Percentiles rank a stretch among this genome's conserved stretches.
phyloP scores from a whole-genome alignment of 2,329 filamentous ascomycete species.

The Arachnomyces sp. region DNA sequence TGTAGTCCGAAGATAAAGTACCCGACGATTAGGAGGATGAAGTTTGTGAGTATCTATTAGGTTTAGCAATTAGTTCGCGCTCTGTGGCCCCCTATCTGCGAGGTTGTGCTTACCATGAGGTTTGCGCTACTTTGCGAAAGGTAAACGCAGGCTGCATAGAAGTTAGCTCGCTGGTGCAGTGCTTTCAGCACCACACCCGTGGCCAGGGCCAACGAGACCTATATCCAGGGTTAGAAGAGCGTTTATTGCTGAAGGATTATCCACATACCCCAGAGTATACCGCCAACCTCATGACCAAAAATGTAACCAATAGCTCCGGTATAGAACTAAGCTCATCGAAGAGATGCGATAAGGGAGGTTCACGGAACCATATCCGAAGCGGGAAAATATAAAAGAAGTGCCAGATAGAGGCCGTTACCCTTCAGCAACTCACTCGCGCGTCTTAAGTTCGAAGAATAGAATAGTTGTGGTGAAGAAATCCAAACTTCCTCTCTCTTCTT shows the following conservation, averaged over 20 bases:
- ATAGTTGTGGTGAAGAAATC: too few species aligned
- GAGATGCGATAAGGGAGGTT: too few species aligned
- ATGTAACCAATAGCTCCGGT: too few species aligned
- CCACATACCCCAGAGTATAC: slow-evolving; percentile 45
- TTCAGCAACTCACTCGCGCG: too few species aligned
- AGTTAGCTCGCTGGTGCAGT: slow-evolving; percentile 91
- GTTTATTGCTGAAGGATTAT: neutral
- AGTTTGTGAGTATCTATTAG: slow-evolving; percentile 74
- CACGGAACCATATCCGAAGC: too few species aligned
- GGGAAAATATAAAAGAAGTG: too few species aligned
- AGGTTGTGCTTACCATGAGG: slow-evolving; percentile 60
- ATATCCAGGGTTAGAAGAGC: slow-evolving; percentile 5
- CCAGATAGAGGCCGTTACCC: too few species aligned
- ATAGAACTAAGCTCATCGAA: too few species aligned
- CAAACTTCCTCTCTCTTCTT: too few species aligned
- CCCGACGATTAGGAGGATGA: slow-evolving; percentile 72
- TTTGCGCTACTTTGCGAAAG: slow-evolving; percentile 94
- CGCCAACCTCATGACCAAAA: slow-evolving; percentile 39
- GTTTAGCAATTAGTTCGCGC: neutral
- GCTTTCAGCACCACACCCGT: slow-evolving; percentile 78
- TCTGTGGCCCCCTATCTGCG: slow-evolving; percentile 1
- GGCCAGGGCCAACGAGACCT: slow-evolving; percentile 78
- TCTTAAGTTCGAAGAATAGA: too few species aligned
- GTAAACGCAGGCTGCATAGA: slow-evolving; percentile 96
- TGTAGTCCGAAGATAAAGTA: slow-evolving; percentile 80